A percentile compares a stretch with the other conserved stretches of the same genome.
phyloP scores from a whole-genome alignment of 177 flowering plant species.

The Vitis hybrid region DNA sequence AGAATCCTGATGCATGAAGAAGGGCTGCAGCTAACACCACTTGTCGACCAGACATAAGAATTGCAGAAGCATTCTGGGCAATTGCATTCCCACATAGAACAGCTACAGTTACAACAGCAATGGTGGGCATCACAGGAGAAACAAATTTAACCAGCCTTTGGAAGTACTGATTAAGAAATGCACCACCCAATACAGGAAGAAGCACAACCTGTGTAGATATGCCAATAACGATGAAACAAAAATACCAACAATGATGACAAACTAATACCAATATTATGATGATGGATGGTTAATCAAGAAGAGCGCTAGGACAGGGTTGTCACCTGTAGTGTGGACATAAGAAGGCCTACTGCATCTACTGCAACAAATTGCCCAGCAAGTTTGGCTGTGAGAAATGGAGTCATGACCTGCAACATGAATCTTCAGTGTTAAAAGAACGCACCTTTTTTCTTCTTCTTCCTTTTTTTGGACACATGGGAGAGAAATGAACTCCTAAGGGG shows the following conservation, averaged over 20 bases:
- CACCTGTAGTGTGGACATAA: slow-evolving; percentile 80
- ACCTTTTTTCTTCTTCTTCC: too few relatives aligned
- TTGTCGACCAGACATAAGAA: slow-evolving; percentile 73
- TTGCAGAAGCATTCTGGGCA: slow-evolving; percentile 77
- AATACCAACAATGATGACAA: too few relatives aligned
- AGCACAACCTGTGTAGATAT: slow-evolving; percentile 68
- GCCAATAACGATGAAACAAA: too few relatives aligned
- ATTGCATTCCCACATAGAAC: slow-evolving; percentile 81
- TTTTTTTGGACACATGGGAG: too few relatives aligned
- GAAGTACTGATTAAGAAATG: slow-evolving; percentile 78
- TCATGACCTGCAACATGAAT: slow-evolving; percentile 63
- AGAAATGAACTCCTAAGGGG: too few relatives aligned
- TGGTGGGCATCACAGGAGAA: slow-evolving; percentile 84
- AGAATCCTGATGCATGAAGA: slow-evolving; percentile 82
- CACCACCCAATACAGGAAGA: slow-evolving; percentile 81
- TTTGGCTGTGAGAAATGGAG: slow-evolving; percentile 82
- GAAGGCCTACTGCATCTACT: slow-evolving; percentile 78
- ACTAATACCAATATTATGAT: too few relatives aligned
- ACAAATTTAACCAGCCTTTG: slow-evolving; percentile 62
- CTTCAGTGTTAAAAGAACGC: too few relatives aligned
- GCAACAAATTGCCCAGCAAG: slow-evolving; percentile 90
- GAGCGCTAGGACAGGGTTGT: background rate
- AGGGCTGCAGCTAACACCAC: slow-evolving; percentile 59
- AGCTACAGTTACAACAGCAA: slow-evolving; percentile 77
- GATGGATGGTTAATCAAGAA: background rate